Conservation (phyloP, 1,284 basidiomycete species). For the Entoloma clypeatum region DNA sequence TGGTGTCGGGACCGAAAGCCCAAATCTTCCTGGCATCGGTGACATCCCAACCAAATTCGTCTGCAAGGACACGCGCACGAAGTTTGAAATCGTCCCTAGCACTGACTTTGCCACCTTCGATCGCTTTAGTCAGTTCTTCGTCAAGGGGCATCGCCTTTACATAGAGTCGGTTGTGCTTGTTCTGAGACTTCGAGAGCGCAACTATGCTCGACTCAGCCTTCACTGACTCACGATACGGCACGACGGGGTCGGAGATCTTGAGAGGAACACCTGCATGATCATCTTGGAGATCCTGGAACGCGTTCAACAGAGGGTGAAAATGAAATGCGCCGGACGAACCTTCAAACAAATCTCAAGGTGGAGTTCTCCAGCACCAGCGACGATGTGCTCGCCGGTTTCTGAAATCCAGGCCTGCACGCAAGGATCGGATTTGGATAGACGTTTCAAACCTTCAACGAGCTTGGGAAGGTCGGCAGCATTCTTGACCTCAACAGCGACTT, state of each 20-base stretch:
- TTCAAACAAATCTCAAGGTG: constrained; percentile 99
- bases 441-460: constrained; percentile 99
- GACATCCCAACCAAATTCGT: constrained; percentile 98
- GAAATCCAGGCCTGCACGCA: constrained; percentile 96
- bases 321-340: constrained; percentile 39
- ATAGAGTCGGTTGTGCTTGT: constrained; percentile 99
- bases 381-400: constrained; percentile 97
- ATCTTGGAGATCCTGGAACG: constrained; percentile 88
- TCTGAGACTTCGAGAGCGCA: constrained; percentile 98
- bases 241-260: constrained; percentile 98
- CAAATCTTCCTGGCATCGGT: constrained; percentile 99
- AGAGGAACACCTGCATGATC: constrained; percentile 99
- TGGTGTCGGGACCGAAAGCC: constrained; percentile 99
- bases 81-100: constrained; percentile 97
- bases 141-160: constrained; percentile 91
- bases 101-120: constrained; percentile 85
- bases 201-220: constrained; percentile 94
- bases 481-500: constrained; percentile 99
- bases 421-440: constrained; percentile 99
- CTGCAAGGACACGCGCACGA: constrained; percentile 93
- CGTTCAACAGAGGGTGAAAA: constrained; percentile 7
- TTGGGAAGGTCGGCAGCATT: constrained; percentile 99
- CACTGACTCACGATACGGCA: constrained; percentile 98
- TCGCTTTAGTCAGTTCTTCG: constrained; percentile 92
- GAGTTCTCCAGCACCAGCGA: constrained; percentile 98